Conservation (phyloP, 371 early-diverging fungal species). For the Circinella minor region DNA sequence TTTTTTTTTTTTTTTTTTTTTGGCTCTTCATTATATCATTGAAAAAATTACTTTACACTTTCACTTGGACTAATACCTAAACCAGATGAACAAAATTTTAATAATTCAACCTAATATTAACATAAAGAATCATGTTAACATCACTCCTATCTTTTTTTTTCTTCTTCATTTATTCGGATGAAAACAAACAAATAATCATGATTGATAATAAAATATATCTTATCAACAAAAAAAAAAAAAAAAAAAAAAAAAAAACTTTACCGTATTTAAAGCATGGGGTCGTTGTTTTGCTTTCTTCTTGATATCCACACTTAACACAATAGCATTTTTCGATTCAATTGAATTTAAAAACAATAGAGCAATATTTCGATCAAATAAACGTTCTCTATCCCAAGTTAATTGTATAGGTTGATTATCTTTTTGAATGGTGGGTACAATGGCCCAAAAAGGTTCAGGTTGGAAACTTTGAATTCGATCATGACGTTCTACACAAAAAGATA, state of each 20-base stretch:
- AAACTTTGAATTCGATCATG: conserved; percentile 66
- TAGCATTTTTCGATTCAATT: conserved; percentile 31
- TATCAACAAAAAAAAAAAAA: background rate
- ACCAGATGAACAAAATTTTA: conserved; percentile 50
- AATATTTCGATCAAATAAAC: conserved; percentile 52
- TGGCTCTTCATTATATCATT: no score
- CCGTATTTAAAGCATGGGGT: conserved; percentile 60
- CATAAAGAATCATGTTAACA: no score
- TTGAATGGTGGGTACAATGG: conserved; percentile 32
- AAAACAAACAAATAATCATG: no score
- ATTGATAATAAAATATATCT: background rate
- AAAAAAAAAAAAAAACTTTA: conserved; percentile 18
- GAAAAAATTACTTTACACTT: conserved; percentile 31
- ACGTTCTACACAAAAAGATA: conserved; percentile 73
- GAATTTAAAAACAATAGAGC: conserved; percentile 37
- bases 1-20: background rate
- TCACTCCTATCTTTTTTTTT: no score
- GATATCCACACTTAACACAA: conserved; percentile 35
- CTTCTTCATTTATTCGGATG: no score
- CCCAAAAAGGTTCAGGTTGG: conserved; percentile 67
- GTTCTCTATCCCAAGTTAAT: conserved; percentile 40
- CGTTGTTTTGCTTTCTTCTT: conserved; percentile 45
- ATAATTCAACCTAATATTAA: conserved; percentile 42
- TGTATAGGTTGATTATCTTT: conserved; percentile 33
- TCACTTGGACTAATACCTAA: conserved; percentile 56